These are phyloP conservation scores for Yamadazyma taylorii DNA, from an alignment of 1,139 yeast genomes.

Conservation along the genomic window DNA sequence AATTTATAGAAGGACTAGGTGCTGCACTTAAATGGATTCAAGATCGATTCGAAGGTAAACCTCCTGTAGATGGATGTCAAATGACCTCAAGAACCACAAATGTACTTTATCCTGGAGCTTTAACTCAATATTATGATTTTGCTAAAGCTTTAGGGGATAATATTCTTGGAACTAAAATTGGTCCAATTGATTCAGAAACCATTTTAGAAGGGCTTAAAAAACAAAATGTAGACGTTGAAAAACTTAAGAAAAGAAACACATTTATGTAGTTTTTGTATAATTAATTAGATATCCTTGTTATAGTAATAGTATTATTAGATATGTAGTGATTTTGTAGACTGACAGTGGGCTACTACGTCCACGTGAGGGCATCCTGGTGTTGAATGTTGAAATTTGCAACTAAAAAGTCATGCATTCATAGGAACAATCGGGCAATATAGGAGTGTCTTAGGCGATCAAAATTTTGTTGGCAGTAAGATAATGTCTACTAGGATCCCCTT, in stretches of 20 bases:
- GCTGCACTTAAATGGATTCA: conserved; percentile 31
- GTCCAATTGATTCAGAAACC: conserved; percentile 9
- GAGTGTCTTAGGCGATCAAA: too few species aligned
- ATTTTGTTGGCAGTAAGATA: too few species aligned
- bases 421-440: too few species aligned
- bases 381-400: too few species aligned
- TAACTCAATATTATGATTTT: conserved; percentile 6
- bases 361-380: too few species aligned
- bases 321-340: too few species aligned
- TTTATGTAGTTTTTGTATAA: too few species aligned
- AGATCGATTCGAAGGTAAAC: conserved; percentile 20
- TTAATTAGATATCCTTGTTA: too few species aligned
- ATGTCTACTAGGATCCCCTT: too few species aligned
- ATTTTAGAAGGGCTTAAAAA: neutral
- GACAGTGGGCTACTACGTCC: too few species aligned
- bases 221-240: conserved; percentile 1
- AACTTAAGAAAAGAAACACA: neutral
- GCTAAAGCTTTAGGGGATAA: conserved; percentile 9
- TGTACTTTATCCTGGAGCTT: conserved; percentile 24
- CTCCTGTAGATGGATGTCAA: conserved; percentile 28
- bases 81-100: conserved; percentile 23
- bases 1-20: conserved; percentile 26
- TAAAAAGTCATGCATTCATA: too few species aligned
- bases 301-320: too few species aligned
- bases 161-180: conserved; percentile 12